Conservation (phyloP, 768 basidiomycete genomes). For the Tremella yokohamensis region DNA sequence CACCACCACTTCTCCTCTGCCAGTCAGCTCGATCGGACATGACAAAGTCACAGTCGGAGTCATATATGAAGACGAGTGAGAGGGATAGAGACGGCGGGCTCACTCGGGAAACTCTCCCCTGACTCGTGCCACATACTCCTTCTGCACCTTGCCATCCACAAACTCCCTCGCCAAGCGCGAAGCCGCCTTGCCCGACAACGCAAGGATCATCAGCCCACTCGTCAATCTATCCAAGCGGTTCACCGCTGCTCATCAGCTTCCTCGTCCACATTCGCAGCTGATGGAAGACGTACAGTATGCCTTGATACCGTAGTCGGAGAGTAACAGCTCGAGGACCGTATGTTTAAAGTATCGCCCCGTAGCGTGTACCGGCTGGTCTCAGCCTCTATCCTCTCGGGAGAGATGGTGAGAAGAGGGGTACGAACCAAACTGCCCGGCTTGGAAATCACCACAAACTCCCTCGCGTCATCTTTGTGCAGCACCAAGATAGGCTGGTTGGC, state of each 20-base stretch:
- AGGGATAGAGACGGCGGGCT: constrained; percentile 43
- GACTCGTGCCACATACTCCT: constrained; percentile 85
- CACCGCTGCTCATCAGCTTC: constrained; percentile 61
- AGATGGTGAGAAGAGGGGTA: constrained; percentile 30
- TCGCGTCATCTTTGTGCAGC: constrained; percentile 69
- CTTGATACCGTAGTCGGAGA: constrained; percentile 77
- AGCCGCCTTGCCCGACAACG: constrained; percentile 67
- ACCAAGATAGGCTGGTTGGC: constrained; percentile 77
- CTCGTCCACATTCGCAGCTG: neutral
- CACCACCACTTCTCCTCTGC: constrained; percentile 73
- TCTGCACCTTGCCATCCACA: constrained; percentile 71
- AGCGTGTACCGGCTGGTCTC: constrained; percentile 78
- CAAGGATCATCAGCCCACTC: constrained; percentile 91
- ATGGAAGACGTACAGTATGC: constrained; percentile 68
- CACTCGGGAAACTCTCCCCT: constrained; percentile 80
- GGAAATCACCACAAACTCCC: constrained; percentile 84
- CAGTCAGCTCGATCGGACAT: neutral
- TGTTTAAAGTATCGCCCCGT: constrained; percentile 86
- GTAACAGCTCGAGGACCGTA: constrained; percentile 79
- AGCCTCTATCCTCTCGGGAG: neutral
- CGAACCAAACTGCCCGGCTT: constrained; percentile 95
- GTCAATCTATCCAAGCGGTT: constrained; percentile 93
- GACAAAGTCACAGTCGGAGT: constrained; percentile 6
- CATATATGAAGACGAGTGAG: neutral
- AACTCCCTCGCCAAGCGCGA: constrained; percentile 75